Base-by-base conservation (phyloP, 345 rosid genomes). In the Xanthoceras sorbifolium region DNA sequence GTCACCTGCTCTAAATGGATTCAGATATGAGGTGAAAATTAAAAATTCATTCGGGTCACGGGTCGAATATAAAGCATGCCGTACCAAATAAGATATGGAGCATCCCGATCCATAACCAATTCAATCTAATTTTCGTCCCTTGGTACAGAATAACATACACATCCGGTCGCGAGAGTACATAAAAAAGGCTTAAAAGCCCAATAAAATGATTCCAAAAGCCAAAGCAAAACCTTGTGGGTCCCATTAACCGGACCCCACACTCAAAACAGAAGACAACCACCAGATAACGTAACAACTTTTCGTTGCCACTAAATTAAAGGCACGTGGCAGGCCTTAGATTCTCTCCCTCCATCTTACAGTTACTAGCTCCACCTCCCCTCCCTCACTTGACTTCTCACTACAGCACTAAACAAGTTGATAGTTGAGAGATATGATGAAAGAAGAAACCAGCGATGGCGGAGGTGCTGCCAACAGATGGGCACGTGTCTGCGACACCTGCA, bases 401-500 rank as follows among this genome's bases (percentile, higher is more conserved):
- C 62, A 9, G 12, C 14, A 42, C 46, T 42, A n/a, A n/a, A n/a
- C n/a, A n/a, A n/a, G n/a, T 32, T 32, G 36, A 32, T 2, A 32
- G 2, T 32, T 32, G n/a, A 55, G 71, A 15, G 7, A 60, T 59
- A 29, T 91, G 98, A 73, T 94, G 90, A 92, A 91, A 81, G 80
- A 89, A 50, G 97, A 89, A 76, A 75, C 20, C 23, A 74, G 40
- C 25, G 81, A 80, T 38, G 84, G 70, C 8, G 26, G 61, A 18
- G 46, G 46, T 3, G 46, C 59, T 3, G 72, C 75, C 29, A 86
- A 79, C 83, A 80, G 71, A 31, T 90, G 97, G 94, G 89, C 91
- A 22, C 90, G 93, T 9, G 77, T 63, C 3, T 94, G 98, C 42
- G 97, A 89, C 82, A 90, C 94, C 0, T 94, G 98, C 78, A 75